Evolutionary conservation across 228 moss, liverwort and hornwort genomes (phyloP).

Genomic region (Sphagnum fallax): DNA sequence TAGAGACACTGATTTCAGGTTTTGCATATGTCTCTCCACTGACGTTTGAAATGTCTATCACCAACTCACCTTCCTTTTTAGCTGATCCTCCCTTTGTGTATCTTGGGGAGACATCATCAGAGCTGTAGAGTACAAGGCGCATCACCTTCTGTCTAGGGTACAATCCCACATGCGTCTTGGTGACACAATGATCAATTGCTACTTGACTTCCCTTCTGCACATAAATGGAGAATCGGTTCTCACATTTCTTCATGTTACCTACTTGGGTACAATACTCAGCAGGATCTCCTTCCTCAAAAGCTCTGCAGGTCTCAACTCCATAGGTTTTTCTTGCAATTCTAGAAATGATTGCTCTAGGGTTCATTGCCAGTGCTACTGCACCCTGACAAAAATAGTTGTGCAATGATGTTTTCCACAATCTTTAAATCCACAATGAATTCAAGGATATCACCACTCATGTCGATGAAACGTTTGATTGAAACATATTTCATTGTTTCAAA

Average conservation of each 20-base stretch:
- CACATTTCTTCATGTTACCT: constrained; percentile 26
- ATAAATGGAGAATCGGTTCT: constrained; percentile 24
- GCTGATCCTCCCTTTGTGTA: constrained; percentile 13
- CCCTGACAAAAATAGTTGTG: constrained; percentile 32
- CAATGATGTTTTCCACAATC: too few species aligned
- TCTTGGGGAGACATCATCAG: constrained; percentile 14
- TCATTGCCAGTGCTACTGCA: constrained; percentile 32
- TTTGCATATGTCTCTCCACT: background rate
- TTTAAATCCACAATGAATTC: too few species aligned
- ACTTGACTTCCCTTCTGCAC: constrained; percentile 17
- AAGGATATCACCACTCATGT: too few species aligned
- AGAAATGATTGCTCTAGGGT: constrained; percentile 13
- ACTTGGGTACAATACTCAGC: constrained; percentile 5
- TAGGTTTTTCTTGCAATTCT: constrained; percentile 30
- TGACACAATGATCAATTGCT: constrained; percentile 1
- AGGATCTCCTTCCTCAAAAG: constrained; percentile 22
- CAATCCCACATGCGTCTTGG: background rate
- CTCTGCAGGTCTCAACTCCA: constrained; percentile 12
- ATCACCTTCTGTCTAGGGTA: constrained; percentile 7
- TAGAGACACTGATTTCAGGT: constrained; percentile 1
- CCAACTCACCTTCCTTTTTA: constrained; percentile 32
- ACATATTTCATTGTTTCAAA: too few species aligned
- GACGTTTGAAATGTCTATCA: constrained; percentile 17
- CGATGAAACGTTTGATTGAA: too few species aligned
- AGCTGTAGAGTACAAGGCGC: constrained; percentile 27